A percentile compares a stretch with the other conserved stretches of the same genome.
Conservation (phyloP, 192 early-diverging fungal species). For the Rhizoclosmatium globosum region DNA sequence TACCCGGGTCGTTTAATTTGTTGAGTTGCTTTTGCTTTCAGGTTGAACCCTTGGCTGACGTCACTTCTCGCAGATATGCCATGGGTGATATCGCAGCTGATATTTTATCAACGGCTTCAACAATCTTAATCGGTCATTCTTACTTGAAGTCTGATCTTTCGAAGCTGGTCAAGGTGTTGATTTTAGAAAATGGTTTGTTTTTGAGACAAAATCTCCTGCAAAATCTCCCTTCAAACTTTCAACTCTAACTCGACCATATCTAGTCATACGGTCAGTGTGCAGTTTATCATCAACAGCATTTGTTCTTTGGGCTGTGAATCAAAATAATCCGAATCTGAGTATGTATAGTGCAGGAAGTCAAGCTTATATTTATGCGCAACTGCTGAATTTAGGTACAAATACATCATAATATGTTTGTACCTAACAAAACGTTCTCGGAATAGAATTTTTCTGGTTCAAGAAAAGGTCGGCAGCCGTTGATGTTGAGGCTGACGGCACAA, state of each 20-base stretch:
- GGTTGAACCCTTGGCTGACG: background rate
- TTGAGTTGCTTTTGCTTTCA: background rate
- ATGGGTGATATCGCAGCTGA: background rate
- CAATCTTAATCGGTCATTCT: background rate
- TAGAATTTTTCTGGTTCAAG: background rate
- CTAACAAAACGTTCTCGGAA: too few relatives aligned
- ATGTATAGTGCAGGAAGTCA: slow-evolving; percentile 6
- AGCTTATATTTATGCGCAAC: slow-evolving; percentile 7
- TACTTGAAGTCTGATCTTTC: background rate
- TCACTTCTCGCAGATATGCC: background rate
- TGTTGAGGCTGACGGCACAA: too few relatives aligned
- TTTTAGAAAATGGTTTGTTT: slow-evolving; percentile 2
- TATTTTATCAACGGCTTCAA: background rate
- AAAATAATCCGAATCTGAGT: too few relatives aligned
- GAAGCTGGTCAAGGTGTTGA: background rate
- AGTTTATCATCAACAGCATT: background rate
- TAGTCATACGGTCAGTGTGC: background rate
- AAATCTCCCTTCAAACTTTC: background rate
- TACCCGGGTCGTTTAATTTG: background rate
- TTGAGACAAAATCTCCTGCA: too few relatives aligned
- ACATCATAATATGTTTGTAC: too few relatives aligned
- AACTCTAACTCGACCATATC: background rate
- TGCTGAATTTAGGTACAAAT: background rate
- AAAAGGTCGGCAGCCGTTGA: background rate
- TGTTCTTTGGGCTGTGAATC: background rate